Conservation (phyloP, 2,329 filamentous ascomycete species). For the Incumbomyces lentus region DNA sequence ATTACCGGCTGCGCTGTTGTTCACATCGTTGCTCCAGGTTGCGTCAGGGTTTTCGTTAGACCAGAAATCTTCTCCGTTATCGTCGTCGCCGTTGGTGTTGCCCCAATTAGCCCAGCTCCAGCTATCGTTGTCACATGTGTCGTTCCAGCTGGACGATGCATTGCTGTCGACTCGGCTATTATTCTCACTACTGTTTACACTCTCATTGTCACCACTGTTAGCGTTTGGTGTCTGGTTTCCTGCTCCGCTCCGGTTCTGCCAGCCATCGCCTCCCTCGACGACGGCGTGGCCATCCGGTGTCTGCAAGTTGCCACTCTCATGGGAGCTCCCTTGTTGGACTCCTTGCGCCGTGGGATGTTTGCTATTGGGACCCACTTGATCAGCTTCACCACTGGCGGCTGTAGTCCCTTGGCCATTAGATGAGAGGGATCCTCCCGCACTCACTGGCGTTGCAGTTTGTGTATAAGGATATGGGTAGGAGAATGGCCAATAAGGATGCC, state of each 20-base stretch:
- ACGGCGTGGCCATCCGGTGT: too few relatives aligned
- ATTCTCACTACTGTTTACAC: background rate
- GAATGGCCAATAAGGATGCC: background rate
- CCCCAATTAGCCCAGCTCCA: background rate
- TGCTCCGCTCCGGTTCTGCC: background rate
- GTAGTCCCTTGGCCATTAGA: background rate
- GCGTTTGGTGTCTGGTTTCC: background rate
- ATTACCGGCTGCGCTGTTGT: background rate
- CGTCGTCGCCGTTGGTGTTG: conserved; percentile 4
- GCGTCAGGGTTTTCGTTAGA: background rate
- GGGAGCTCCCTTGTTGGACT: background rate
- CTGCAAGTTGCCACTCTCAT: too few relatives aligned
- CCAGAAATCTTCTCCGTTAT: background rate
- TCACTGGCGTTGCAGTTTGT: background rate
- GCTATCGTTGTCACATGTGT: conserved; percentile 6
- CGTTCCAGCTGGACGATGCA: background rate
- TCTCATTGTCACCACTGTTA: conserved; percentile 4
- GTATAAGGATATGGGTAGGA: background rate
- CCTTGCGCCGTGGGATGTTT: background rate
- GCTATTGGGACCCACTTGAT: conserved; percentile 2
- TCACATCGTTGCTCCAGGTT: conserved; percentile 8
- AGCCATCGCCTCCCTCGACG: background rate
- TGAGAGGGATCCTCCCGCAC: background rate
- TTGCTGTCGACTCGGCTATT: background rate
- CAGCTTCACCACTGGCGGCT: background rate